Evolutionary conservation across 768 basidiomycete genomes (phyloP).

Genomic region (Lactarius indigo): DNA sequence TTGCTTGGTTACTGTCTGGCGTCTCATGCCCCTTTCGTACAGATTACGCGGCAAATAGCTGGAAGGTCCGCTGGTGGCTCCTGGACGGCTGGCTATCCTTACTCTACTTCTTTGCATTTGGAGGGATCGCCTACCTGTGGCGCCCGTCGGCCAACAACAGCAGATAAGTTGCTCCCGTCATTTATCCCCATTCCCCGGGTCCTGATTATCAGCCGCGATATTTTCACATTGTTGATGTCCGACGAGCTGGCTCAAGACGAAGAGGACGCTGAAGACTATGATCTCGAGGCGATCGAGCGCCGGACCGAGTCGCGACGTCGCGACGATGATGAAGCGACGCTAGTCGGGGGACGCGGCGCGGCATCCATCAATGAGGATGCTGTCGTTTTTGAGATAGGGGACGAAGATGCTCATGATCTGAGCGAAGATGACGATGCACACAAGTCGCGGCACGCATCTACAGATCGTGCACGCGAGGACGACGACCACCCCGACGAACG

Average conservation of each 20-base stretch:
- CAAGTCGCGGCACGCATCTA: constrained; percentile 49
- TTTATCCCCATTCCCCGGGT: constrained; percentile 6
- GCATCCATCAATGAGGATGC: constrained; percentile 55
- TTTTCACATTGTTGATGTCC: constrained; percentile 81
- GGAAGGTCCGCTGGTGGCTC: constrained; percentile 92
- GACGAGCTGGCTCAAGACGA: constrained; percentile 96
- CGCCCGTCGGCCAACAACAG: constrained; percentile 87
- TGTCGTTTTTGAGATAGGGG: constrained; percentile 90
- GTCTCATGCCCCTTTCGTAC: not conserved
- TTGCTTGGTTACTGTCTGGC: too few relatives aligned
- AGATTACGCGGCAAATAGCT: constrained; percentile 92
- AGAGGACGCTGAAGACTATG: constrained; percentile 90
- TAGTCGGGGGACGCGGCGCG: constrained; percentile 58
- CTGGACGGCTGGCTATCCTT: constrained; percentile 92
- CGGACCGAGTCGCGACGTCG: constrained; percentile 44
- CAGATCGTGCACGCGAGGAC: constrained; percentile 47
- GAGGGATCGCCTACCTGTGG: constrained; percentile 86
- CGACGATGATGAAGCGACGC: constrained; percentile 66
- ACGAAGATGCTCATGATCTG: constrained; percentile 60
- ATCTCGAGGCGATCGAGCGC: constrained; percentile 68
- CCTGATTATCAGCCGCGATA: constrained; percentile 32
- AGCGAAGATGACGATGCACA: constrained; percentile 51
- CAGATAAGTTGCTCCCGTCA: constrained; percentile 53
- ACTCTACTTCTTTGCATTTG: constrained; percentile 81
- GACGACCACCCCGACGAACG: constrained; percentile 54